A percentile compares a stretch with the other conserved stretches of the same genome.
phyloP scores from a whole-genome alignment of 805 yeast species.

The Blastobotrys parvus region DNA sequence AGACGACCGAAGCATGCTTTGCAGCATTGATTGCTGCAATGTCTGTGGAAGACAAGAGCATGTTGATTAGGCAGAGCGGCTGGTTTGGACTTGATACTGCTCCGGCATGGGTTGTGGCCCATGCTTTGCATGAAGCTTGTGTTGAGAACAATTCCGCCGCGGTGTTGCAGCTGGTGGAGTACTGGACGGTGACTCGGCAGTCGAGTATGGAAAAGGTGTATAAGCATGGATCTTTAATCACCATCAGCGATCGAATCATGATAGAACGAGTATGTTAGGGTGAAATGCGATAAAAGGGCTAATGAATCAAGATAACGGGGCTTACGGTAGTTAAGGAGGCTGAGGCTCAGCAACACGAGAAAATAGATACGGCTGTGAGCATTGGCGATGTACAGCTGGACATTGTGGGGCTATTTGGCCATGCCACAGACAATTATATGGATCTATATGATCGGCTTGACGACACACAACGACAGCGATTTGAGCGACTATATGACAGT shows the following conservation, averaged over 20 bases:
- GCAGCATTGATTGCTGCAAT: neutral
- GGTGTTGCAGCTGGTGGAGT: neutral
- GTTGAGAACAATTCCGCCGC: neutral
- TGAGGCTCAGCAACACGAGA: too few relatives aligned
- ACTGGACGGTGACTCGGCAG: constrained; percentile 2
- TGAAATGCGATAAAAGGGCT: too few relatives aligned
- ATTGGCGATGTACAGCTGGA: too few relatives aligned
- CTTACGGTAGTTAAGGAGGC: too few relatives aligned
- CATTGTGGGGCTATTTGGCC: too few relatives aligned
- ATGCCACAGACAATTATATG: constrained; percentile 7
- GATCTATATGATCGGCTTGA: constrained; percentile 9
- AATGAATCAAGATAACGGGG: too few relatives aligned
- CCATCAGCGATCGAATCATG: constrained; percentile 2
- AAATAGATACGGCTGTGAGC: too few relatives aligned
- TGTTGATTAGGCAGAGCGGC: neutral
- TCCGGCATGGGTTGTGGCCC: constrained; percentile 8
- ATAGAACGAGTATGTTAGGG: constrained; percentile 2
- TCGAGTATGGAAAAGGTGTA: constrained; percentile 3
- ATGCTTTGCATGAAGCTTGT: constrained; percentile 10
- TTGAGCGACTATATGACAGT: constrained; percentile 58
- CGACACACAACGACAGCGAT: constrained; percentile 22
- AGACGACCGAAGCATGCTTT: neutral
- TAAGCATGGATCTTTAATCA: constrained; percentile 4
- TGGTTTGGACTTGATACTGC: neutral
- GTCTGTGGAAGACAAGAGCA: neutral